Percentiles rank a stretch among this genome's conserved stretches.
Evolutionary conservation across 495 filamentous ascomycete genomes (phyloP).

Genomic region (Podospora conica): DNA sequence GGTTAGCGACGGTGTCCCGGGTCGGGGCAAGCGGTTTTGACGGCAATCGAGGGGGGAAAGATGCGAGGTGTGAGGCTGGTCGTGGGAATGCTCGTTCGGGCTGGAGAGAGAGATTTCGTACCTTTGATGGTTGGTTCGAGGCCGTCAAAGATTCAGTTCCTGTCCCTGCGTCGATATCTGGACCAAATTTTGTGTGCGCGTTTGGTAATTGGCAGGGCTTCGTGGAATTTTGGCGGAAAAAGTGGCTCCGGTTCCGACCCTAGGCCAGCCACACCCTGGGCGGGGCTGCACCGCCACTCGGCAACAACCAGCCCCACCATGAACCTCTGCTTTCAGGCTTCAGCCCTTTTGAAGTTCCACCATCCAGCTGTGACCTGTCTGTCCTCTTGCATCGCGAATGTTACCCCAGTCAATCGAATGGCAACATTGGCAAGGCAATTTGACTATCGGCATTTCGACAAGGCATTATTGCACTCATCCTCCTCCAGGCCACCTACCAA

Average conservation of each 20-base stretch:
- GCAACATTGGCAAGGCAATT: no score
- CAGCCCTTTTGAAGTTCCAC: background rate
- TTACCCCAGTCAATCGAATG: no score
- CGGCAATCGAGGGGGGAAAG: background rate
- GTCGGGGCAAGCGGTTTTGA: slow-evolving; percentile 8
- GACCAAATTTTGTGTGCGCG: slow-evolving; percentile 34
- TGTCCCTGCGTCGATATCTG: slow-evolving; percentile 31
- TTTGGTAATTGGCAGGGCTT: slow-evolving; percentile 34
- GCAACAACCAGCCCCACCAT: background rate
- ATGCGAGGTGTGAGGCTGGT: slow-evolving; percentile 9
- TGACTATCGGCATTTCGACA: no score
- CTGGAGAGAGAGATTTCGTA: slow-evolving; percentile 21
- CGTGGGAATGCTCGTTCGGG: slow-evolving; percentile 9
- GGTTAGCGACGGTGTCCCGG: slow-evolving; percentile 21
- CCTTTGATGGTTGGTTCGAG: slow-evolving; percentile 30
- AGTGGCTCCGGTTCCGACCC: slow-evolving; percentile 26
- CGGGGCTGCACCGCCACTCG: background rate
- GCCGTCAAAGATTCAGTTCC: slow-evolving; percentile 34
- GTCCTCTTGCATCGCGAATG: background rate
- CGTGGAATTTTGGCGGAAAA: slow-evolving; percentile 30
- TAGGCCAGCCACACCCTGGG: slow-evolving; percentile 17
- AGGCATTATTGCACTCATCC: no score
- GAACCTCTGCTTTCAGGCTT: background rate
- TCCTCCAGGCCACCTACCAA: no score
- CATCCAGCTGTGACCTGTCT: no score